These are phyloP conservation scores for Nadsonia starkeyi-henricii DNA, from an alignment of 1,139 yeast species.

Conservation along the genomic window DNA sequence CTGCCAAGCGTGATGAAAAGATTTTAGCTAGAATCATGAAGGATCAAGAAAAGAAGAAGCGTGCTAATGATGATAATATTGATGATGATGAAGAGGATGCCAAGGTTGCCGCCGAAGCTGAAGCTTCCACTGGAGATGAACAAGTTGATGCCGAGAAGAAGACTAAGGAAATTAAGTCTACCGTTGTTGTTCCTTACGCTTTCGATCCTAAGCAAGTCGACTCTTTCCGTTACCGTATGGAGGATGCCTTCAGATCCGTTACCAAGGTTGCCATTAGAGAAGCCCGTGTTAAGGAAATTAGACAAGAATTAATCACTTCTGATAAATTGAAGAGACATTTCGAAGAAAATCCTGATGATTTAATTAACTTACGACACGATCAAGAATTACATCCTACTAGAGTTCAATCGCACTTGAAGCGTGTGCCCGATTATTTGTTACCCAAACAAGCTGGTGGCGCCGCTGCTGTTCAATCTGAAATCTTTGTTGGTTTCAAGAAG, in stretches of 20 bases:
- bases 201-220: constrained; percentile 90
- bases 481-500: constrained; percentile 56
- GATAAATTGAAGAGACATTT: constrained; percentile 89
- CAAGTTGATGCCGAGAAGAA: constrained; percentile 6
- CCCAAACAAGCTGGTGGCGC: constrained; percentile 40
- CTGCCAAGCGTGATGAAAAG: constrained; percentile 77
- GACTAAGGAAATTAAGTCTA: constrained; percentile 26
- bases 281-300: constrained; percentile 83
- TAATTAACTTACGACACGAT: constrained; percentile 80
- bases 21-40: constrained; percentile 61
- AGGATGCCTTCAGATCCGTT: constrained; percentile 92
- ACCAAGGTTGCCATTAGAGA: constrained; percentile 84
- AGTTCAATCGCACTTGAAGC: constrained; percentile 71
- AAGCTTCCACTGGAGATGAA: constrained; percentile 4
- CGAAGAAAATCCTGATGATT: constrained; percentile 96
- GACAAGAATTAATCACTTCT: constrained; percentile 73
- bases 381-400: constrained; percentile 74
- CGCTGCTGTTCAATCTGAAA: constrained; percentile 21
- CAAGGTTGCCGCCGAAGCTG: not conserved
- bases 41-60: constrained; percentile 43
- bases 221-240: constrained; percentile 92
- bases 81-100: constrained; percentile 30
- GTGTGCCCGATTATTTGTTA: constrained; percentile 82
- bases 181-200: constrained; percentile 44
- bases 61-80: constrained; percentile 14